Conservation (phyloP, 495 filamentous ascomycete genomes). For the Neurospora sublineolata region DNA sequence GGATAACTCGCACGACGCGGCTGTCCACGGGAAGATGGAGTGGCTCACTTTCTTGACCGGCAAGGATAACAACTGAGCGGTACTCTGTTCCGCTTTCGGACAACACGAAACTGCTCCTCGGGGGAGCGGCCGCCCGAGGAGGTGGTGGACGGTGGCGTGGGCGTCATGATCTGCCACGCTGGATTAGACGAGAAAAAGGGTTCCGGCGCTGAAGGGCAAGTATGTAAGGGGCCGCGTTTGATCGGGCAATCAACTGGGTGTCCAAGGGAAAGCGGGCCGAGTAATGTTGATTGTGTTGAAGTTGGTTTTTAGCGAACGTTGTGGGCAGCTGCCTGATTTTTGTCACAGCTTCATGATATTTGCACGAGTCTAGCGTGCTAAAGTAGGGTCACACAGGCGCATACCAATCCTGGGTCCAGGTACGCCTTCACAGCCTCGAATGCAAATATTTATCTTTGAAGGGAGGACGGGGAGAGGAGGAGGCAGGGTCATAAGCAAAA, state of each 20-base stretch:
- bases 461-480: background rate
- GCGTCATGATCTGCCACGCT: slow-evolving; percentile 49
- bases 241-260: background rate
- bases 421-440: background rate
- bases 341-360: background rate
- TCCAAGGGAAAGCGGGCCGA: background rate
- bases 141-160: slow-evolving; percentile 81
- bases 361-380: background rate
- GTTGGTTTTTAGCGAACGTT: background rate
- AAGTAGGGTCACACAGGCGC: background rate
- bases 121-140: slow-evolving; percentile 70
- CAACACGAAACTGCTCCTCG: slow-evolving; percentile 75
- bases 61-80: slow-evolving; percentile 92
- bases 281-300: background rate
- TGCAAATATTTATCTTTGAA: background rate
- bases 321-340: background rate
- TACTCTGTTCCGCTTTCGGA: slow-evolving; percentile 88
- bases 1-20: slow-evolving; percentile 1
- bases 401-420: background rate
- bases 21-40: slow-evolving; percentile 1
- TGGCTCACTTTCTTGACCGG: slow-evolving; percentile 79
- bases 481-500: background rate
- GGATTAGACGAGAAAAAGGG: background rate
- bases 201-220: background rate
- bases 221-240: background rate